Evolutionary conservation across 257 asterid genomes (phyloP).

Genomic region (Solanum lycopersicoides): DNA sequence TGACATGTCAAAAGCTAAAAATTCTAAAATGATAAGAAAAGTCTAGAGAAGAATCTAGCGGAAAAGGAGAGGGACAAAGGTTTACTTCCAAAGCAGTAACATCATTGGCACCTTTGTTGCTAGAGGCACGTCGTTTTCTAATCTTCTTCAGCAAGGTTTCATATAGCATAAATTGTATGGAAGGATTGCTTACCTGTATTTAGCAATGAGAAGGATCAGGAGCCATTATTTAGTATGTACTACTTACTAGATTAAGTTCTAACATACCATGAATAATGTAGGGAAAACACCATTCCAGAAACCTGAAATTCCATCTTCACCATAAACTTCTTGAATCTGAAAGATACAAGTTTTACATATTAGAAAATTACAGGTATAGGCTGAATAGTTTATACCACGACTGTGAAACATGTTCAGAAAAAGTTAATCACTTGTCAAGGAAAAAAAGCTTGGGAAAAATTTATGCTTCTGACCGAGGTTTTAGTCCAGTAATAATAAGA

Average conservation of each 20-base stretch:
- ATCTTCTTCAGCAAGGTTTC: conserved; percentile 87
- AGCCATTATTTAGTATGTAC: conserved; percentile 7
- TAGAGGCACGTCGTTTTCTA: conserved; percentile 44
- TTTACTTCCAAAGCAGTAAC: conserved; percentile 86
- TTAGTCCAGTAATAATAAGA: neutral
- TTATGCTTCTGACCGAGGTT: neutral
- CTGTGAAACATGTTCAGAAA: neutral
- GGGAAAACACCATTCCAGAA: conserved; percentile 98
- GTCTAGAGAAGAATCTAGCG: neutral
- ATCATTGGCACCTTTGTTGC: conserved; percentile 31
- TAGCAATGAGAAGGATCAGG: conserved; percentile 21
- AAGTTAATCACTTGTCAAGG: neutral
- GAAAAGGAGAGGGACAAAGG: neutral
- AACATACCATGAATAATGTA: conserved; percentile 87
- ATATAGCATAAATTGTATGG: conserved; percentile 92
- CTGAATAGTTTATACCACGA: neutral
- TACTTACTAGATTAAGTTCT: conserved; percentile 5
- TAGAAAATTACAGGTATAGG: conserved; percentile 2
- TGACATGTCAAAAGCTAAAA: neutral
- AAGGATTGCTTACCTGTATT: conserved; percentile 89
- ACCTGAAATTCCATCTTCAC: conserved; percentile 78
- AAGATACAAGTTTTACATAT: conserved; percentile 5
- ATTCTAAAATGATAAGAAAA: neutral
- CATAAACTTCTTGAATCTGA: conserved; percentile 90
- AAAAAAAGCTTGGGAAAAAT: neutral